Base-by-base conservation (phyloP, 2,329 filamentous ascomycete genomes). In the Colletotrichum magnum region DNA sequence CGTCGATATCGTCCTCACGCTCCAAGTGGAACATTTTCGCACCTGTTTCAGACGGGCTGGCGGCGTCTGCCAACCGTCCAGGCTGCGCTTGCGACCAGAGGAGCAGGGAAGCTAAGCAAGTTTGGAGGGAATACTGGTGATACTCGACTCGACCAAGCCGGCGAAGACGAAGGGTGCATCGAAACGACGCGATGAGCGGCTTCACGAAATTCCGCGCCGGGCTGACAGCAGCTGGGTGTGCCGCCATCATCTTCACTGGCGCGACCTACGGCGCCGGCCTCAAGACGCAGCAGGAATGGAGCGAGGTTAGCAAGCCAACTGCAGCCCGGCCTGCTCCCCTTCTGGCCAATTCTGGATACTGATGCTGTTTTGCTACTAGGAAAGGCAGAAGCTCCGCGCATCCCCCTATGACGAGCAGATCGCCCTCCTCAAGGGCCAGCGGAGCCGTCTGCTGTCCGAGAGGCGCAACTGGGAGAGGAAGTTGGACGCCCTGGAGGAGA, bases 181-280 rank as follows among this genome's bases (percentile, higher is more conserved):
- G 74, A 75, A 74, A 71, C 52, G 16, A 18, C 61, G 43, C 18
- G 5, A 71, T 65, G 64, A 58, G 69, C 16, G 71, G 68, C 39
- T 69, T 72, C 41, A 69, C 52, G 15, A 77, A 75, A 70, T 71
- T 73, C 32, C 70, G 70, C 47, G 72, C 72, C 43, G 73, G 71
- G 43, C 69, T 75, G 32, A 72, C 76, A 64, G 85, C 85, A n/a
- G 79, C 76, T 41, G 84, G 83, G 41, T 81, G 85, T 70, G 82
- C 80, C 3, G 84, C 83, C 68, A 80, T 85, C 65, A 80, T 85
- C 69, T 78, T 82, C 68, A 83, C 85, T 39, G 84, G 85, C 67
- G 76, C 82, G 52, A 78, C 84, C 54, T 86, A 85, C 64, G 85
- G 85, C 59, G 85, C 85, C 6, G 82, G 83, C 53, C 74, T 87